A percentile compares a stretch with the other conserved stretches of the same genome.
phyloP scores from a whole-genome alignment of 2,329 filamentous ascomycete species.

The Microdochium trichocladiopsis region DNA sequence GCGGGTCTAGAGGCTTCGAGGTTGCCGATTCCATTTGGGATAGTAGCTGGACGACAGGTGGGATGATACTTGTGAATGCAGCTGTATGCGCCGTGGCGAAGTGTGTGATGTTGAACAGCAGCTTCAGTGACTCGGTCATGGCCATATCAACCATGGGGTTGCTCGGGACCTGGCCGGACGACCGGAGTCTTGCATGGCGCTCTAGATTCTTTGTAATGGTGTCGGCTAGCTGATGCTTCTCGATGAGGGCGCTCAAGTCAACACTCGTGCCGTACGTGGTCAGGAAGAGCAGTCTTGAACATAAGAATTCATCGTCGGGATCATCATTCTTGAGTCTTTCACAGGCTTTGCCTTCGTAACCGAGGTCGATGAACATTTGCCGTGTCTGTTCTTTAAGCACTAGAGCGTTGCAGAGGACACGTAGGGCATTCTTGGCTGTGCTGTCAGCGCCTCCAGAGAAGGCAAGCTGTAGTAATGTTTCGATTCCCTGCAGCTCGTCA shows the following conservation, averaged over 20 bases:
- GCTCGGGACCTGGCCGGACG: slow-evolving; percentile 18
- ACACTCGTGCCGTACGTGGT: slow-evolving; percentile 71
- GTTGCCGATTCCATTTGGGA: slow-evolving; percentile 48
- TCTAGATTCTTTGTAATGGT: slow-evolving; percentile 63
- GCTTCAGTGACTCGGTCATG: slow-evolving; percentile 74
- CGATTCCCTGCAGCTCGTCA: slow-evolving; percentile 55
- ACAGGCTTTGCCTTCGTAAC: slow-evolving; percentile 60
- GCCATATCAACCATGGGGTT: slow-evolving; percentile 71
- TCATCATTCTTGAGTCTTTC: slow-evolving; percentile 65
- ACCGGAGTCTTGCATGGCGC: slow-evolving; percentile 53
- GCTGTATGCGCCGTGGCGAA: slow-evolving; percentile 55
- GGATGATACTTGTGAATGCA: slow-evolving; percentile 61
- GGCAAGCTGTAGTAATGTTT: slow-evolving; percentile 63
- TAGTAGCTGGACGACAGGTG: slow-evolving; percentile 65
- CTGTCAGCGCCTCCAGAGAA: slow-evolving; percentile 58
- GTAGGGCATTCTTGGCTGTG: slow-evolving; percentile 67
- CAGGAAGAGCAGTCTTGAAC: slow-evolving; percentile 72
- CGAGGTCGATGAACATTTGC: slow-evolving; percentile 66
- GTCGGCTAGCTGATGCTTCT: slow-evolving; percentile 58
- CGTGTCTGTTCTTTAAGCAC: slow-evolving; percentile 62
- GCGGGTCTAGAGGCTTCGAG: slow-evolving; percentile 62
- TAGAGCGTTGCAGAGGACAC: slow-evolving; percentile 80
- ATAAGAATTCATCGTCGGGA: slow-evolving; percentile 80
- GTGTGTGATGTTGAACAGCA: slow-evolving; percentile 83
- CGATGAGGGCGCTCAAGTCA: slow-evolving; percentile 58